Base-by-base conservation (phyloP, 2,329 filamentous ascomycete species). In the Magnaporthiopsis incrustans region DNA sequence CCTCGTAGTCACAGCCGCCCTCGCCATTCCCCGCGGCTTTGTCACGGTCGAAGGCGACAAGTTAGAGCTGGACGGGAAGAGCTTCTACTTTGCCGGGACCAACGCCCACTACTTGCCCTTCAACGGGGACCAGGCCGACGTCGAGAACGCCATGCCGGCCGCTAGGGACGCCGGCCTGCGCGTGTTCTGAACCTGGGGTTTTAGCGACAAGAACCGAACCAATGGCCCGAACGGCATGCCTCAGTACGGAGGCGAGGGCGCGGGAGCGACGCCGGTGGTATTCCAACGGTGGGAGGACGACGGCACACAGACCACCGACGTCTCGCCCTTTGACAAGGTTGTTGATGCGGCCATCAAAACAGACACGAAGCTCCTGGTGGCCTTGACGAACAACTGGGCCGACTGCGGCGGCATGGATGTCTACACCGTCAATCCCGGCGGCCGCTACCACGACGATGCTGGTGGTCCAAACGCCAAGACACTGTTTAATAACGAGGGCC, bases 321-420 rank as follows among this genome's bases (percentile, higher is more conserved):
- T 77, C 57, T 71, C 67, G n/a, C 73, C 76, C 10, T 80, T 85
- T 65, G 82, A 84, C 72, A 79, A 79, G 67, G 81, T 84, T 4
- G 78, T 85, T 26, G 70, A 77, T 22, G 80, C 79, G 0, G 82
- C 83, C 0, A 75, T 77, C 50, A 79, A 79, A 53, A 74, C 75
- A 0, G 78, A 77, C 60, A 78, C 83, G 66, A 85, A 85, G 73
- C 75, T 85, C 3, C 74, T 85, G 38, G 73, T 85, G 15, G 76
- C 82, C 0, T 69, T 85, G 65, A 84, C 81, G 0, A 85, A 85
- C 73, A 84, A 84, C 63, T 85, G 83, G 83, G 82, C 81, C 7
- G 82, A 85, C 64, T 85, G 85, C 62, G 82, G 82, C 25, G 82
- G 83, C n/a, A 84, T 84, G 81, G 82, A 84, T 44, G 79, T 84